Conservation (phyloP, 176 grass and related monocot genomes). For the Guadua angustifolia region DNA sequence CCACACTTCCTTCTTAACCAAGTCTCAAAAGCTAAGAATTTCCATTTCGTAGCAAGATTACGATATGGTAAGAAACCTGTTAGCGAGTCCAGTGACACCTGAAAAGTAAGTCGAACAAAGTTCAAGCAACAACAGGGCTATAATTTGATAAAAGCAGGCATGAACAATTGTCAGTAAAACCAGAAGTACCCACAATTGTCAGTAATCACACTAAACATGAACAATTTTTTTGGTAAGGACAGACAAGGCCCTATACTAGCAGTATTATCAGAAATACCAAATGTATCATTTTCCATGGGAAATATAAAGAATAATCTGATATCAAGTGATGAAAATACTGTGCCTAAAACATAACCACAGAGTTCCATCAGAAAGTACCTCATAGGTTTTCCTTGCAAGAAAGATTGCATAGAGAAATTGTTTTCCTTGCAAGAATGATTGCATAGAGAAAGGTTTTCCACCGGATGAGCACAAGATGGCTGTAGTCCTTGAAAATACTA, state of each 20-base stretch:
- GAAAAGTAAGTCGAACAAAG: constrained; percentile 44
- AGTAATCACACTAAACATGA: not conserved
- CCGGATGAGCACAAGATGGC: constrained; percentile 41
- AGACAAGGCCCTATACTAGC: not conserved
- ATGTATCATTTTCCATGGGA: constrained; percentile 6
- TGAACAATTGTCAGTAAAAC: no score
- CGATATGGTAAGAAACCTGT: constrained; percentile 88
- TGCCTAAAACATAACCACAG: constrained; percentile 23
- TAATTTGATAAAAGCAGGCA: constrained; percentile 8
- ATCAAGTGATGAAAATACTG: constrained; percentile 7
- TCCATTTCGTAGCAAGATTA: constrained; percentile 84
- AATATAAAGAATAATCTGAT: constrained; percentile 6
- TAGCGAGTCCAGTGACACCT: constrained; percentile 89
- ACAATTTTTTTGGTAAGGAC: not conserved
- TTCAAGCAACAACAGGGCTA: constrained; percentile 43
- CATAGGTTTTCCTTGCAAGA: constrained; percentile 75
- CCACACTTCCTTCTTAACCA: constrained; percentile 89
- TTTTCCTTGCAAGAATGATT: no score
- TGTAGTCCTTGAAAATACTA: constrained; percentile 67
- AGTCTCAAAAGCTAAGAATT: constrained; percentile 86
- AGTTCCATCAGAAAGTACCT: constrained; percentile 50
- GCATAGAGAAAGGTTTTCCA: no score
- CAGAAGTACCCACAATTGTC: constrained; percentile 4
- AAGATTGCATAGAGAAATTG: constrained; percentile 60
- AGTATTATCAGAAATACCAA: not conserved